Percentiles rank a stretch among this genome's conserved stretches.
These are phyloP conservation scores for Fomes fomentarius DNA, from an alignment of 1,284 basidiomycete species.

Conservation along the genomic window DNA sequence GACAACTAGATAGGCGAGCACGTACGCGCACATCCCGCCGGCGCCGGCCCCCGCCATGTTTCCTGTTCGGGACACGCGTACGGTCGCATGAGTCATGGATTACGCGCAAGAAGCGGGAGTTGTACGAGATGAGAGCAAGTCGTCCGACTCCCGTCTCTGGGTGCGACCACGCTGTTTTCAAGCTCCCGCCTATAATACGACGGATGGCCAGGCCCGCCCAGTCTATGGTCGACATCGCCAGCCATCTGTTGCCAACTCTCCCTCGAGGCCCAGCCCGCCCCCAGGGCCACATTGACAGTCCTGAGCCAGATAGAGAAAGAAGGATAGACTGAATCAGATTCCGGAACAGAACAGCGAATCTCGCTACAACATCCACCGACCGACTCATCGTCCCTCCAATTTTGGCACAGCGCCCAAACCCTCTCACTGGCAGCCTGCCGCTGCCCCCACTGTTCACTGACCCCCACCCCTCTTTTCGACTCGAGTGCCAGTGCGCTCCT, in stretches of 20 bases:
- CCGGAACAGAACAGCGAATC: background rate
- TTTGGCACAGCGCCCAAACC: background rate
- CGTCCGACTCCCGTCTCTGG: background rate
- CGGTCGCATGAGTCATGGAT: background rate
- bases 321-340: background rate
- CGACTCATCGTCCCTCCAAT: background rate
- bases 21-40: background rate
- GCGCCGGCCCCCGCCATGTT: background rate
- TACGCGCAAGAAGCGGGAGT: background rate
- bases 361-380: background rate
- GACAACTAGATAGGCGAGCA: slow-evolving; percentile 4
- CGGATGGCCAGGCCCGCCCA: background rate
- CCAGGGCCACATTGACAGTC: too few relatives aligned
- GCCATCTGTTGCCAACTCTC: background rate
- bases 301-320: background rate
- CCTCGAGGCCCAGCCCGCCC: background rate
- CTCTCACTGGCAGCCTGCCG: background rate
- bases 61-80: background rate
- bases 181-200: slow-evolving; percentile 12
- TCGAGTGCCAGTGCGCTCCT: too few relatives aligned
- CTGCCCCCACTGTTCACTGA: too few relatives aligned
- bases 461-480: too few relatives aligned
- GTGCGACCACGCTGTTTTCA: slow-evolving; percentile 8
- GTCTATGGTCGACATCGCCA: slow-evolving; percentile 1
- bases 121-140: background rate